phyloP scores from a whole-genome alignment of 352 stramenopile genomes.

The Phytophthora niederhauseri region DNA sequence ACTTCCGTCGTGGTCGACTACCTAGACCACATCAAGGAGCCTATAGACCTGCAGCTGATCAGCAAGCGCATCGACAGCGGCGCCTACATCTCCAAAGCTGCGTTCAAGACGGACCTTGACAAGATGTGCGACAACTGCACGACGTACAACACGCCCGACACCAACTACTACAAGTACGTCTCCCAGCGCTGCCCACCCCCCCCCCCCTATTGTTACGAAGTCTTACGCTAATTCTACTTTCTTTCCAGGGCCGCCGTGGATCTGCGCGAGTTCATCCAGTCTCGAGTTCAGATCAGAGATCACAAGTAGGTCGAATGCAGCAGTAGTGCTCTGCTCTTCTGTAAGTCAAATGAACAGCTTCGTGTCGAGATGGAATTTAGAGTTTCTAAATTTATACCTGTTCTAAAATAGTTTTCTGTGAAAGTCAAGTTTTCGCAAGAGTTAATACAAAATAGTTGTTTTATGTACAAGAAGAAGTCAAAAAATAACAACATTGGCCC shows the following conservation, averaged over 20 bases:
- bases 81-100: constrained; percentile 91
- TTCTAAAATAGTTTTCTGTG: neutral
- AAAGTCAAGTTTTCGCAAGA: neutral
- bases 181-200: neutral
- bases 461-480: no score
- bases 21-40: constrained; percentile 96
- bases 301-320: constrained; percentile 22
- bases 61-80: constrained; percentile 85
- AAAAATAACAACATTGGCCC: no score
- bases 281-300: constrained; percentile 64
- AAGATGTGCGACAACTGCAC: constrained; percentile 98
- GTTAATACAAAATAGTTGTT: no score
- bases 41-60: constrained; percentile 91
- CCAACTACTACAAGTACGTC: constrained; percentile 96
- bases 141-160: constrained; percentile 96
- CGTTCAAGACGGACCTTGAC: constrained; percentile 94
- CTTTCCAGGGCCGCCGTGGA: constrained; percentile 70
- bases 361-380: neutral
- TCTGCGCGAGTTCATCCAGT: constrained; percentile 76
- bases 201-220: neutral
- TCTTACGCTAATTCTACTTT: constrained; percentile 1
- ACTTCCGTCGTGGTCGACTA: constrained; percentile 96
- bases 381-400: no score
- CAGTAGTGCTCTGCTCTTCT: neutral
- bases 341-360: neutral